A percentile compares a stretch with the other conserved stretches of the same genome.
Evolutionary conservation across 1,284 basidiomycete genomes (phyloP).

Genomic region (Heterobasidion irregulare): DNA sequence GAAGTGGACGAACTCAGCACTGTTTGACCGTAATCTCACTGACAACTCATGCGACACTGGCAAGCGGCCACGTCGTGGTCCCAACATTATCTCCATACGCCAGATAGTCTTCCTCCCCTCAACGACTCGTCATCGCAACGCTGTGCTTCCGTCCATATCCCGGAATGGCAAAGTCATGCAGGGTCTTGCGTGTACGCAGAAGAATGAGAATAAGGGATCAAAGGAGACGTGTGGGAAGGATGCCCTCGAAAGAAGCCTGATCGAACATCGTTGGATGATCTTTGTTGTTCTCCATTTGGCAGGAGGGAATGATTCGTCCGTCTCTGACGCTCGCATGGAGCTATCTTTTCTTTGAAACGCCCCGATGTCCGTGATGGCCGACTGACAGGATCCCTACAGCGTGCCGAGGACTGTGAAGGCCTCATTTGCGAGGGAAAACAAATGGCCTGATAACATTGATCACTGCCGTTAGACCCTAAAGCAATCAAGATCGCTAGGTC

Average conservation of each 20-base stretch:
- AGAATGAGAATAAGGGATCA: too few relatives aligned
- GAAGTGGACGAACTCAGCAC: too few relatives aligned
- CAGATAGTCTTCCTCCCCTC: too few relatives aligned
- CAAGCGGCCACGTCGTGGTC: too few relatives aligned
- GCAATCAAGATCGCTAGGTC: neutral
- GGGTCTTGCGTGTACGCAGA: too few relatives aligned
- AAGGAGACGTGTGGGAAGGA: neutral
- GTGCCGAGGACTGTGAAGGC: neutral
- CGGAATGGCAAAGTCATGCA: neutral
- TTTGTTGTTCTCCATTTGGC: neutral
- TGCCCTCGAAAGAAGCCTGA: neutral
- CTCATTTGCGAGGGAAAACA: too few relatives aligned
- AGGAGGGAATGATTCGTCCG: neutral
- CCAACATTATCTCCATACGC: too few relatives aligned
- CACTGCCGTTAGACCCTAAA: neutral
- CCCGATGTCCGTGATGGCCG: neutral
- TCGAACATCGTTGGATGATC: neutral
- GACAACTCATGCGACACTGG: too few relatives aligned
- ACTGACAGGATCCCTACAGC: neutral
- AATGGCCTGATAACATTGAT: too few relatives aligned
- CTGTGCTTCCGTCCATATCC: neutral
- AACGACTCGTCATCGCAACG: neutral
- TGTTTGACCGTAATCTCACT: too few relatives aligned
- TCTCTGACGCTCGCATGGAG: neutral
- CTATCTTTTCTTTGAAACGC: neutral